phyloP scores from a whole-genome alignment of 1,284 basidiomycete genomes.

The Ustilago shanxiensis region DNA sequence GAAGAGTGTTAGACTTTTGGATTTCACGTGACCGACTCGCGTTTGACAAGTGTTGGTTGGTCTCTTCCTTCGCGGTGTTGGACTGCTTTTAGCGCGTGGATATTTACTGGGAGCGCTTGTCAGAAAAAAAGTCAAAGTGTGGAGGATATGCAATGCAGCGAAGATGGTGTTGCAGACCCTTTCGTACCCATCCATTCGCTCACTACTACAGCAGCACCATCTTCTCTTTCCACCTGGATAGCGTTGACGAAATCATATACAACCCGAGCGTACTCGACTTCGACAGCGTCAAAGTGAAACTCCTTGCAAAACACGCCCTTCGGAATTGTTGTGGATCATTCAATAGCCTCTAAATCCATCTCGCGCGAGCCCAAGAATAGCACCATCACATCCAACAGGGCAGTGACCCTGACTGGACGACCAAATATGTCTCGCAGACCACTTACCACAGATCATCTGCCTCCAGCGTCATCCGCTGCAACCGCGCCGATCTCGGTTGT shows the following conservation, averaged over 20 bases:
- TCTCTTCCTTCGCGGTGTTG: neutral
- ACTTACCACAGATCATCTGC: neutral
- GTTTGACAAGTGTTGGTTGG: constrained; percentile 19
- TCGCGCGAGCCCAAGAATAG: constrained; percentile 15
- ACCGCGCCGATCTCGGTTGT: constrained; percentile 30
- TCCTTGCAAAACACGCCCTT: neutral
- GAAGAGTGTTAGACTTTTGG: constrained; percentile 12
- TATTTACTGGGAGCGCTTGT: constrained; percentile 15
- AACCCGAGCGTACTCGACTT: too few relatives aligned
- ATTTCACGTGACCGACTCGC: constrained; percentile 32
- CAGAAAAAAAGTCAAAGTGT: constrained; percentile 2
- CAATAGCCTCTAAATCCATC: constrained; percentile 10
- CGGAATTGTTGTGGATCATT: neutral
- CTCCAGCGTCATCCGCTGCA: neutral
- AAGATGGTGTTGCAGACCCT: neutral
- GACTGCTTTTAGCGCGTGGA: constrained; percentile 10
- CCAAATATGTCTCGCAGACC: constrained; percentile 35
- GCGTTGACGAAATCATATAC: too few relatives aligned
- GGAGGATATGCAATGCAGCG: neutral
- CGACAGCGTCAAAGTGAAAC: neutral
- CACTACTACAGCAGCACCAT: too few relatives aligned
- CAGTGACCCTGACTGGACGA: constrained; percentile 15
- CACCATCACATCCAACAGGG: constrained; percentile 17
- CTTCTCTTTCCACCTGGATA: too few relatives aligned
- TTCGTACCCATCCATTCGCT: constrained; percentile 1